Evolutionary conservation across 164 flowering plant genomes (phyloP), one percentile per base, ranked within the genome.

Genomic region (Hamamelis virginiana): DNA sequence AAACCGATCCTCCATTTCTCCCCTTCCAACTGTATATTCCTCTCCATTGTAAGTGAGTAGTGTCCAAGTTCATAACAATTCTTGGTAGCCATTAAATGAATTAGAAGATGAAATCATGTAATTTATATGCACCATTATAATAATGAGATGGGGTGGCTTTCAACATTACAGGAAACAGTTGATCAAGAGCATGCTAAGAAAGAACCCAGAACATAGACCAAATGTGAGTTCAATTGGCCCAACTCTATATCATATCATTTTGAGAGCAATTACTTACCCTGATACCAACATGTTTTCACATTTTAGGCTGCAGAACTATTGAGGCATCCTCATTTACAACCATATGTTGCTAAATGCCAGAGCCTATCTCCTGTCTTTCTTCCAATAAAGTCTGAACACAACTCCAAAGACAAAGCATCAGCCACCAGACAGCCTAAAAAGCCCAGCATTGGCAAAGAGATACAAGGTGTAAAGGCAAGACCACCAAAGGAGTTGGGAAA

Each of bases 11-110:
- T 48, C 84, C 44, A 79, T 91, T 62, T 85, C 94, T 66, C 94
- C 95, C 6, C 91, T 91, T 21, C 97, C 98, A 16, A 83, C 86
- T 22, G 53, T 81, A 12, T 93, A 93, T 78, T 91, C 98, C 22
- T 77, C 95, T 27, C 48, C 89, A 44, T 59, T 89, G 94, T 93
- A 86, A 85, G 95, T 77, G 18, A 64, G 15, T 47, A 50, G 33
- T 19, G 33, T 57, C 33, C 33, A 57, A 57, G 9, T 57, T 16
- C 25, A 9, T 23, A 11, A 25, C 5, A 22, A 12, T 25, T 23
- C 60, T 57, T 19, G n/a, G 25, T 43, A n/a, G 5, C 16, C 69
- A 21, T 15, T 11, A 8, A 21, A 47, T 56, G 43, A 25, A 14
- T 46, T 10, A 27, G 33, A 48, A 22, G 44, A 25, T 9, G n/a